Percentiles rank a stretch among this genome's conserved stretches.
Evolutionary conservation across 2,329 filamentous ascomycete genomes (phyloP).

Genomic region (Hawksworthiomyces lignivorus): DNA sequence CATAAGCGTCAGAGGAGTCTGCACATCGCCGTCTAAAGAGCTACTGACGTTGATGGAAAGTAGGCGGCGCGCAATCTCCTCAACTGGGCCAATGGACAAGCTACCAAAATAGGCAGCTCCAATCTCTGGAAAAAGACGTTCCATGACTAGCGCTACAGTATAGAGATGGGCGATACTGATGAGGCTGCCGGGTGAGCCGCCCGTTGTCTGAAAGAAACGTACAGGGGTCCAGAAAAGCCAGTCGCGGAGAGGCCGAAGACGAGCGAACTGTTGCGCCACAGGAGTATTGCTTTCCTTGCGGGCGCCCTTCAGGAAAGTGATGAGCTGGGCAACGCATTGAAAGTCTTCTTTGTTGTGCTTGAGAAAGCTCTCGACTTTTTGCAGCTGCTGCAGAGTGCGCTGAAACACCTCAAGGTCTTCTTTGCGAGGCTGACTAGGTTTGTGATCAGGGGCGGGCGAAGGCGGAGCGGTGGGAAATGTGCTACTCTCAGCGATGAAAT

Average conservation of each 20-base stretch:
- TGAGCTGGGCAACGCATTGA: slow-evolving; percentile 60
- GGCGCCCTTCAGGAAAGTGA: slow-evolving; percentile 64
- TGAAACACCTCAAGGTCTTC: slow-evolving; percentile 65
- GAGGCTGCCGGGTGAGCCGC: slow-evolving; percentile 68
- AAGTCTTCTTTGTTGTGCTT: slow-evolving; percentile 63
- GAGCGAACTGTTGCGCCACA: slow-evolving; percentile 78
- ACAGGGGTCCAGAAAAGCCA: slow-evolving; percentile 97
- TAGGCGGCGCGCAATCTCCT: slow-evolving; percentile 75
- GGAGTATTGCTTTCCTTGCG: slow-evolving; percentile 62
- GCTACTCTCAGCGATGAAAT: slow-evolving; percentile 74
- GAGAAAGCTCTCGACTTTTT: slow-evolving; percentile 60
- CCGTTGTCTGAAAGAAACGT: slow-evolving; percentile 68
- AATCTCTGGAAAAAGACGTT: slow-evolving; percentile 86
- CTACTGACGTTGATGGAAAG: slow-evolving; percentile 58
- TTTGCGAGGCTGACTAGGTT: slow-evolving; percentile 54
- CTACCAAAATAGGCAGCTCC: slow-evolving; percentile 82
- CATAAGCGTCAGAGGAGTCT: slow-evolving; percentile 60
- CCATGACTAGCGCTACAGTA: slow-evolving; percentile 76
- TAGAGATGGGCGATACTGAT: slow-evolving; percentile 88
- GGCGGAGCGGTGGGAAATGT: slow-evolving; percentile 61
- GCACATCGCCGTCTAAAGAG: slow-evolving; percentile 47
- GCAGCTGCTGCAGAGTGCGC: slow-evolving; percentile 57
- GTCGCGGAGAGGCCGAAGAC: slow-evolving; percentile 76
- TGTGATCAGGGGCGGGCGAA: slow-evolving; percentile 54
- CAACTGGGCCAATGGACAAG: slow-evolving; percentile 70